A percentile compares a stretch with the other conserved stretches of the same genome.
Evolutionary conservation across 2,329 filamentous ascomycete genomes (phyloP).

Genomic region (Neoscytalidium dimidiatum): DNA sequence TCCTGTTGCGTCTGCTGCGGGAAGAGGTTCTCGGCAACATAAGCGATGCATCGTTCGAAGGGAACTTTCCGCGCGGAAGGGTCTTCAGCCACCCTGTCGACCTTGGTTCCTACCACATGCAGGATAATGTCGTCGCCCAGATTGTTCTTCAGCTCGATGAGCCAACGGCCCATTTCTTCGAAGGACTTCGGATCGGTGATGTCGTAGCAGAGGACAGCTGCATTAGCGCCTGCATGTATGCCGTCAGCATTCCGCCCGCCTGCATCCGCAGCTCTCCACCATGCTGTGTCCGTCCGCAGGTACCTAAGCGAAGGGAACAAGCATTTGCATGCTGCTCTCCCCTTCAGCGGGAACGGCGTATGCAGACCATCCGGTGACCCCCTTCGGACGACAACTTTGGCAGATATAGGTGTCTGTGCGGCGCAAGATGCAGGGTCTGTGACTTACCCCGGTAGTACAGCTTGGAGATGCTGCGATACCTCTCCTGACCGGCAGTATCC

Average conservation of each 20-base stretch:
- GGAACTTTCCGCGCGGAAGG: slow-evolving; percentile 79
- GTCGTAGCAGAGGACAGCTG: slow-evolving; percentile 91
- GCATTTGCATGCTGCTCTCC: not conserved
- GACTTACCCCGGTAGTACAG: slow-evolving; percentile 77
- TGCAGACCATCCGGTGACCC: not conserved
- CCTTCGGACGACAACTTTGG: not conserved
- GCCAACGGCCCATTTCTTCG: slow-evolving; percentile 88
- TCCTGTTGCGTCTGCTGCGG: slow-evolving; percentile 50
- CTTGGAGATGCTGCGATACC: slow-evolving; percentile 90
- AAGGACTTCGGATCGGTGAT: slow-evolving; percentile 87
- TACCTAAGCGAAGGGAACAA: not conserved
- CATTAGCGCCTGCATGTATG: slow-evolving; percentile 69
- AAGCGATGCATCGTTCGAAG: slow-evolving; percentile 93
- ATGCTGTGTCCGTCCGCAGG: not conserved
- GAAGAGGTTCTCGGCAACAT: slow-evolving; percentile 73
- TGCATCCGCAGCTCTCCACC: not conserved
- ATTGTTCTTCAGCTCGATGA: slow-evolving; percentile 80
- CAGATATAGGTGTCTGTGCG: not conserved
- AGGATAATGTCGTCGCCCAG: slow-evolving; percentile 76
- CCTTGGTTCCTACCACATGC: slow-evolving; percentile 80
- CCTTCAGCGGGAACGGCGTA: not conserved
- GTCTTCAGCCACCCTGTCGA: slow-evolving; percentile 85
- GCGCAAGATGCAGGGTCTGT: slow-evolving; percentile 12
- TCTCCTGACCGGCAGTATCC: slow-evolving; percentile 95
- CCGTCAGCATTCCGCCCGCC: slow-evolving; percentile 10